Evolutionary conservation across 805 yeast genomes (phyloP), one percentile per base, ranked within the genome.

Genomic region (Metschnikowia cubensis): DNA sequence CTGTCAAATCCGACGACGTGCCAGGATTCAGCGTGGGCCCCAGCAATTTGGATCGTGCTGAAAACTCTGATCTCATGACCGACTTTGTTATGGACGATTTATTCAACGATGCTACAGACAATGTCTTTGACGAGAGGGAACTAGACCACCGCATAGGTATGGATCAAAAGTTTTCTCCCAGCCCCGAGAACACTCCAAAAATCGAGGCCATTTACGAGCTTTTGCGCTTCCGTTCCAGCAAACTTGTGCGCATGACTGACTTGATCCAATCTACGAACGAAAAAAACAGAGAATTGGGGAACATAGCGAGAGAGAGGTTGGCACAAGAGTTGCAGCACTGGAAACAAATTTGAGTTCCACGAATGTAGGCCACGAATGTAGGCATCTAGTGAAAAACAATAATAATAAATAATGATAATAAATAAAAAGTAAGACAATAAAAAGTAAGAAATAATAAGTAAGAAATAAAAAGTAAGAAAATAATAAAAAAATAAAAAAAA

Each of bases 81-180:
- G 60, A 53, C 35, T 54, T 52, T 29, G 61, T 52, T n/a, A 58
- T 57, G 54, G 59, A 54, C 39, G 61, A 54, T 38, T 45, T 58
- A 29, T 58, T 58, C 44, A 52, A 56, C 38, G 60, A 56, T 34
- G 52, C 52, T 50, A 39, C 54, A 11, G 57, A 51, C 10, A 56
- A 49, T 37, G 49, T 57, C 8, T 57, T 57, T 25, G 57, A 42
- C 25, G 55, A 52, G 41, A 32, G 29, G 22, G 45, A 42, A n/a
- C n/a, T 42, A 13, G 45, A 32, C n/a, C 45, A 17, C 31, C 37
- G 22, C 15, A 42, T 42, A 2, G 37, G 14, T 6, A 20, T 42
- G 10, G 45, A 33, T 6, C 36, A 20, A 14, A 42, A 18, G 31
- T 14, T 17, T 10, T 42, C 45, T 6, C 37, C 45, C 14, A 21